phyloP scores from a whole-genome alignment of 2,329 filamentous ascomycete species.

The Penicillium sp. region DNA sequence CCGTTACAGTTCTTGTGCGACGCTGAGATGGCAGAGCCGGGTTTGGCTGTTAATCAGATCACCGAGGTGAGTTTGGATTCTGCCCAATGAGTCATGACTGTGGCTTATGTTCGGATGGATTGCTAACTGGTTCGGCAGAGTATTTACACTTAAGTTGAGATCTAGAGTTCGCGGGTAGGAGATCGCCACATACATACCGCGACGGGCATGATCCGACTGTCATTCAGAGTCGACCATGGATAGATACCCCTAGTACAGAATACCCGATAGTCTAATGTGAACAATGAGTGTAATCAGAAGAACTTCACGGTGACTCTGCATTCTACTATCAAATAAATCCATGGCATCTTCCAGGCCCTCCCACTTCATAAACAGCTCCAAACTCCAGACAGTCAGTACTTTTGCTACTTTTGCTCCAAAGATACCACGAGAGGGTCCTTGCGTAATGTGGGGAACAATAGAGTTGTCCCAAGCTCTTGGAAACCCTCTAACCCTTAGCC shows the following conservation, averaged over 20 bases:
- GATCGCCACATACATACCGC: neutral
- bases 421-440: neutral
- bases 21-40: conserved; percentile 83
- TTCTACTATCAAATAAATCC: too few relatives aligned
- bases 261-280: neutral
- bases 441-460: conserved; percentile 1
- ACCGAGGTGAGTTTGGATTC: conserved; percentile 68
- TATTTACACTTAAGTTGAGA: conserved; percentile 32
- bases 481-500: neutral
- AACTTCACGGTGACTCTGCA: too few relatives aligned
- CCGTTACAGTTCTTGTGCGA: conserved; percentile 82
- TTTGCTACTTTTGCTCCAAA: conserved; percentile 2
- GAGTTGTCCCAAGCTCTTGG: conserved; percentile 4
- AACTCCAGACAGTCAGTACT: neutral
- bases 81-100: neutral
- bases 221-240: neutral
- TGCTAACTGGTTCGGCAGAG: conserved; percentile 26
- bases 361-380: neutral
- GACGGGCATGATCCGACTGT: neutral
- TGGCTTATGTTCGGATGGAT: neutral
- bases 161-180: neutral
- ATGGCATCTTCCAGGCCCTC: neutral
- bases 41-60: conserved; percentile 76
- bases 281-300: too few relatives aligned
- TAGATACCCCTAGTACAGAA: neutral